Percentiles rank a stretch among this genome's conserved stretches.
Evolutionary conservation across 2,329 filamentous ascomycete genomes (phyloP).

Genomic region (Apiospora hydei): DNA sequence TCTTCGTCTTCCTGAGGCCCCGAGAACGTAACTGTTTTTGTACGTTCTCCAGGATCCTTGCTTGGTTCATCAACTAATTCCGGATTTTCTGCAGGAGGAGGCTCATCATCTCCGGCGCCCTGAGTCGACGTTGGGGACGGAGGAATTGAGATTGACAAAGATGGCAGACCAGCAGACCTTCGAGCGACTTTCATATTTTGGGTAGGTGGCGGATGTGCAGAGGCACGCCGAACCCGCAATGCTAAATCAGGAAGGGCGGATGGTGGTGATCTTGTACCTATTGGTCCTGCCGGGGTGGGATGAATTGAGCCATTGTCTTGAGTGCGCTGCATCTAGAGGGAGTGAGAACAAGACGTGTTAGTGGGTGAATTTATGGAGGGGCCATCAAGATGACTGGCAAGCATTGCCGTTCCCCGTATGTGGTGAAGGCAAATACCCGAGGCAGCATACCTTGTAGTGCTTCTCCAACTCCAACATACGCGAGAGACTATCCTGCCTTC

Average conservation of each 20-base stretch:
- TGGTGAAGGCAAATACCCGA: slow-evolving; percentile 35
- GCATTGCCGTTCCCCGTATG: slow-evolving; percentile 1
- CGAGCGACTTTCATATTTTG: slow-evolving; percentile 45
- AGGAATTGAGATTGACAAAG: slow-evolving; percentile 44
- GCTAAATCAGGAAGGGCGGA: slow-evolving; percentile 39
- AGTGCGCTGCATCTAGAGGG: slow-evolving; percentile 47
- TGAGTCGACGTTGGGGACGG: slow-evolving; percentile 35
- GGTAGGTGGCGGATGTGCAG: slow-evolving; percentile 42
- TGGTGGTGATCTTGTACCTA: slow-evolving; percentile 38
- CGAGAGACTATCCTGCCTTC: slow-evolving; percentile 59
- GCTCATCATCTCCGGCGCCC: slow-evolving; percentile 18
- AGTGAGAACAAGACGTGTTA: slow-evolving; percentile 21
- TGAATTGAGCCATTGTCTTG: slow-evolving; percentile 41
- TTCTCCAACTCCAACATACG: slow-evolving; percentile 68
- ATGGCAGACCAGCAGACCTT: slow-evolving; percentile 40
- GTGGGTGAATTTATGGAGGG: slow-evolving; percentile 32
- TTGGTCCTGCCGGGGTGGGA: slow-evolving; percentile 37
- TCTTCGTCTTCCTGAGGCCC: slow-evolving; percentile 43
- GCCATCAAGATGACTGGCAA: slow-evolving; percentile 24
- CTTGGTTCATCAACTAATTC: slow-evolving; percentile 25
- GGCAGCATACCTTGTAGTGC: slow-evolving; percentile 60
- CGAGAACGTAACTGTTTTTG: slow-evolving; percentile 51
- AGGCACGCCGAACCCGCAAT: slow-evolving; percentile 41
- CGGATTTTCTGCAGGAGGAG: background rate
- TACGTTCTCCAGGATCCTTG: slow-evolving; percentile 35